These are phyloP conservation scores for Ophiostoma ips DNA, from an alignment of 2,329 filamentous ascomycete species.

Conservation along the genomic window DNA sequence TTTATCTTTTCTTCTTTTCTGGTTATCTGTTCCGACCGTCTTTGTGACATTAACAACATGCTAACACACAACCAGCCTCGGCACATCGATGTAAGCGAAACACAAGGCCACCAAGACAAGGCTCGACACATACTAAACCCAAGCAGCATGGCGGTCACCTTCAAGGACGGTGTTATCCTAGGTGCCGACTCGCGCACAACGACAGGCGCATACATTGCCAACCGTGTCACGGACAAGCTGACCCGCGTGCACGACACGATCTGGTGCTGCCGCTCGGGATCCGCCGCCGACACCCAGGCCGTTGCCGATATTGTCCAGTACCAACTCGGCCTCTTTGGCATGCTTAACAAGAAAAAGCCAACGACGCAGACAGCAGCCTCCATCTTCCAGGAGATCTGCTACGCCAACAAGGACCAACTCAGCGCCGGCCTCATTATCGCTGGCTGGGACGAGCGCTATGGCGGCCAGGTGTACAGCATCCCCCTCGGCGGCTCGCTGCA, in stretches of 20 bases:
- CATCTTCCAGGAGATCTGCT: conserved; percentile 96
- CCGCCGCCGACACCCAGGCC: conserved; percentile 92
- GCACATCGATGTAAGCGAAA: conserved; percentile 73
- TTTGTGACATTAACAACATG: neutral
- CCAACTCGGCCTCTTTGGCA: conserved; percentile 82
- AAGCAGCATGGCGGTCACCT: conserved; percentile 90
- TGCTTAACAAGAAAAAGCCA: conserved; percentile 76
- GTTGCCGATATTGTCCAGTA: conserved; percentile 97
- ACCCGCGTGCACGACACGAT: conserved; percentile 98
- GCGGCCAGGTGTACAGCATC: conserved; percentile 95
- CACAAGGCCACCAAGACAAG: neutral
- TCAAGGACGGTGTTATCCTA: conserved; percentile 95
- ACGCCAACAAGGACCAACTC: conserved; percentile 87
- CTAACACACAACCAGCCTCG: conserved; percentile 49
- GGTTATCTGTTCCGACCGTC: neutral
- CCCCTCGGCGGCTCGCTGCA: conserved; percentile 91
- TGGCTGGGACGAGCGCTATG: conserved; percentile 91
- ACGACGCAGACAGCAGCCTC: conserved; percentile 92
- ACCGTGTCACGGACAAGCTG: conserved; percentile 97
- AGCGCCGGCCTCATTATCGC: conserved; percentile 96
- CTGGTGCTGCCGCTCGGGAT: conserved; percentile 98
- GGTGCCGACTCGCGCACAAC: conserved; percentile 95
- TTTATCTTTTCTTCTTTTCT: neutral
- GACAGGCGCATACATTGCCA: conserved; percentile 95
- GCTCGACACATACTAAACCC: neutral